A percentile compares a stretch with the other conserved stretches of the same genome.
These are phyloP conservation scores for Dicorynia guianensis DNA, from an alignment of 306 rosid genomes.

Conservation along the genomic window DNA sequence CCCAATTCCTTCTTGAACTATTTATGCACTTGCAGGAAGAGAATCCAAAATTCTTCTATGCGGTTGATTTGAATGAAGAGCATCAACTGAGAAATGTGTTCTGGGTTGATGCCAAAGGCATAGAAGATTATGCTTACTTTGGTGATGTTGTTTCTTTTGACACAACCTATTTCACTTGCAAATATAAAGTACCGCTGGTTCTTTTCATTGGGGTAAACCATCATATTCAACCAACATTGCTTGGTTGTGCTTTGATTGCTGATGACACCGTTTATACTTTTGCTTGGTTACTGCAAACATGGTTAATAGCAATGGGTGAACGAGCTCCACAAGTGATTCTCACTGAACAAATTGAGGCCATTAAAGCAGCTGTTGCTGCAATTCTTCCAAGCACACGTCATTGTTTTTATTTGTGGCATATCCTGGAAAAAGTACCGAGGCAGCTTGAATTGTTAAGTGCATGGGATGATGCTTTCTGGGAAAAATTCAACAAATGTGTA, in stretches of 20 bases:
- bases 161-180: slow-evolving; percentile 63
- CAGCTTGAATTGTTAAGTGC: slow-evolving; percentile 54
- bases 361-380: slow-evolving; percentile 61
- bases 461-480: slow-evolving; percentile 58
- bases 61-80: slow-evolving; percentile 70
- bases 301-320: slow-evolving; percentile 66
- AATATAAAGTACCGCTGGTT: slow-evolving; percentile 65
- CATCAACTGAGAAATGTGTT: slow-evolving; percentile 68
- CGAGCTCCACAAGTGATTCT: slow-evolving; percentile 64
- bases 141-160: slow-evolving; percentile 67
- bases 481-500: slow-evolving; percentile 56
- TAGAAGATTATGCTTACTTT: slow-evolving; percentile 60
- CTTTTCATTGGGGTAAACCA: slow-evolving; percentile 65
- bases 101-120: slow-evolving; percentile 73
- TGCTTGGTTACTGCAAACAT: slow-evolving; percentile 70
- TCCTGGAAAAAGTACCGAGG: slow-evolving; percentile 68
- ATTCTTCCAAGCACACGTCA: slow-evolving; percentile 65
- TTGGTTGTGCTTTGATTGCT: slow-evolving; percentile 69
- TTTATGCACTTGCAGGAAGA: slow-evolving; percentile 71
- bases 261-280: slow-evolving; percentile 57
- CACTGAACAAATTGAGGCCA: slow-evolving; percentile 61
- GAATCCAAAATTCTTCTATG: slow-evolving; percentile 67
- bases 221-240: slow-evolving; percentile 62
- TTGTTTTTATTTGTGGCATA: slow-evolving; percentile 68
- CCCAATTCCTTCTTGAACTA: slow-evolving; percentile 64